Conservation (phyloP, 805 yeast species). For the Sporopachydermia quercuum region DNA sequence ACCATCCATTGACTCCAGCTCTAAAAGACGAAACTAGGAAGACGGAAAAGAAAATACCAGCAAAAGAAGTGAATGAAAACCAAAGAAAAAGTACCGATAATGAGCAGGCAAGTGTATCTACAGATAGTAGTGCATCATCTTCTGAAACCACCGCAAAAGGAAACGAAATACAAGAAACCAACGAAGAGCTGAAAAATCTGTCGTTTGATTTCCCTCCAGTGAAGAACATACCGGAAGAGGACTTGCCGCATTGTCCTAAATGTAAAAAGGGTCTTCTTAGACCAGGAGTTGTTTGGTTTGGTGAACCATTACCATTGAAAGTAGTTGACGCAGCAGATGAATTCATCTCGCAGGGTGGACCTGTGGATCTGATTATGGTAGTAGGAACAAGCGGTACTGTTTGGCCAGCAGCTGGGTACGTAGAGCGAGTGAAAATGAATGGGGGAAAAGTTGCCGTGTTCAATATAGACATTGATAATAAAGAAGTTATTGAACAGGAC, state of each 20-base stretch:
- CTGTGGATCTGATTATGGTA: constrained; percentile 64
- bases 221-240: constrained; percentile 29
- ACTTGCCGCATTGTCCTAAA: constrained; percentile 63
- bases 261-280: constrained; percentile 56
- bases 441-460: constrained; percentile 81
- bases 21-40: constrained; percentile 23
- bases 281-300: constrained; percentile 93
- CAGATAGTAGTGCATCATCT: constrained; percentile 3
- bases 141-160: constrained; percentile 3
- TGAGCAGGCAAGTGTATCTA: constrained; percentile 5
- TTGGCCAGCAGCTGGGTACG: constrained; percentile 89
- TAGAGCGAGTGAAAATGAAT: constrained; percentile 52
- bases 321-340: constrained; percentile 55
- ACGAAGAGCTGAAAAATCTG: constrained; percentile 4
- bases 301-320: constrained; percentile 64
- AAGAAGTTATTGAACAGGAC: constrained; percentile 25
- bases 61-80: constrained; percentile 6
- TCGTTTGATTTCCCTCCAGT: constrained; percentile 35
- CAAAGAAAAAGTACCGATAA: constrained; percentile 7
- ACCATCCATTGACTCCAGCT: constrained; percentile 45
- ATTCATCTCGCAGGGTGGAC: constrained; percentile 32
- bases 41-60: constrained; percentile 6
- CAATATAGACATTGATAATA: constrained; percentile 49
- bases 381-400: constrained; percentile 77
- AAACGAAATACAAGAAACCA: constrained; percentile 3